Percentiles rank a stretch among this genome's conserved stretches.
Evolutionary conservation across 2,329 filamentous ascomycete species (phyloP).

Genomic region (Aspergillus quadricinctus): DNA sequence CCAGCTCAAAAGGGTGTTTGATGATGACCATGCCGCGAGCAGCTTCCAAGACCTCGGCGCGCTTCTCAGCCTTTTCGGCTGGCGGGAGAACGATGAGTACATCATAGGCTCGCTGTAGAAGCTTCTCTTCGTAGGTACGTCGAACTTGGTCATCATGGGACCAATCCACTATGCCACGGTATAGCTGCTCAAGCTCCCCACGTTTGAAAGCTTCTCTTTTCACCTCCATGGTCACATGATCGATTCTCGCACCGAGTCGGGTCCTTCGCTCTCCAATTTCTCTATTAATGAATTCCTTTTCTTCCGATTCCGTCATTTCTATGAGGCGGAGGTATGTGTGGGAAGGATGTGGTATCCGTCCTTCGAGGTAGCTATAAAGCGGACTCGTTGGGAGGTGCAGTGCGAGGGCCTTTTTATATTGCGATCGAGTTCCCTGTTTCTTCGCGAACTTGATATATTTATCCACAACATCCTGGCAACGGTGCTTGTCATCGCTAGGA

Average conservation of each 20-base stretch:
- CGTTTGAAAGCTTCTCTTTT: slow-evolving; percentile 75
- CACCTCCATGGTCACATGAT: slow-evolving; percentile 79
- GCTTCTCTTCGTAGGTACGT: slow-evolving; percentile 83
- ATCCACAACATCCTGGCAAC: slow-evolving; percentile 64
- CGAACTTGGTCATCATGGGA: slow-evolving; percentile 78
- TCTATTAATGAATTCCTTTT: slow-evolving; percentile 83
- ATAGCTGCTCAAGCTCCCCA: slow-evolving; percentile 75
- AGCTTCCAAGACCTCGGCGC: slow-evolving; percentile 67
- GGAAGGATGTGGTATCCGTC: slow-evolving; percentile 72
- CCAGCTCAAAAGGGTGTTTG: slow-evolving; percentile 80
- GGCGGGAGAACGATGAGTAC: slow-evolving; percentile 64
- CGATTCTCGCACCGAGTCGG: slow-evolving; percentile 75
- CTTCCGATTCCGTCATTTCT: slow-evolving; percentile 77
- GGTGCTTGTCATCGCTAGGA: slow-evolving; percentile 52
- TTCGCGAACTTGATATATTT: slow-evolving; percentile 74
- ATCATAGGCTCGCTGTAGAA: slow-evolving; percentile 77
- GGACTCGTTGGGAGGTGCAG: slow-evolving; percentile 75
- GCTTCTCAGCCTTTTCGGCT: slow-evolving; percentile 66
- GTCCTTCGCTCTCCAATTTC: slow-evolving; percentile 87
- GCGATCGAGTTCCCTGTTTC: slow-evolving; percentile 63
- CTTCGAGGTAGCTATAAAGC: slow-evolving; percentile 78
- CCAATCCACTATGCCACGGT: slow-evolving; percentile 85
- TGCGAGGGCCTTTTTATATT: slow-evolving; percentile 72
- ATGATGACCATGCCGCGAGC: slow-evolving; percentile 95
- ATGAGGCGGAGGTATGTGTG: slow-evolving; percentile 78